Conservation (phyloP, 2,329 filamentous ascomycete species). For the Trichoderma aggressivum region DNA sequence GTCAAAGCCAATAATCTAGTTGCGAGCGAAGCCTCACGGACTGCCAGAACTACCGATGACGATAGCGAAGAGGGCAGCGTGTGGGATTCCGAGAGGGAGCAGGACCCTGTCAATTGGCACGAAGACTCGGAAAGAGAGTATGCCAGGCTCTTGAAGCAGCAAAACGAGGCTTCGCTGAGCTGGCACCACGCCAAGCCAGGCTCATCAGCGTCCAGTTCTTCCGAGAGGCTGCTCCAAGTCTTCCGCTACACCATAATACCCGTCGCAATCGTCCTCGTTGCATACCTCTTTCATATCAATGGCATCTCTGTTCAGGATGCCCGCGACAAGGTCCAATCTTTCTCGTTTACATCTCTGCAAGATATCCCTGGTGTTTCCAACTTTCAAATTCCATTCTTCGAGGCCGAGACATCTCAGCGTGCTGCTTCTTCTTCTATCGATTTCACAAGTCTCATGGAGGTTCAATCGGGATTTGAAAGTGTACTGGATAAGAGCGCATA, state of each 20-base stretch:
- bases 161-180: neutral
- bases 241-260: conserved; percentile 62
- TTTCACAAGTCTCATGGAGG: conserved; percentile 71
- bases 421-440: conserved; percentile 45
- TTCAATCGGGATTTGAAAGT: conserved; percentile 73
- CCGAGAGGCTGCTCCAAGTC: conserved; percentile 26
- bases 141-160: neutral
- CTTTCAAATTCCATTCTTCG: conserved; percentile 64
- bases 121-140: neutral
- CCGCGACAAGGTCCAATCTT: conserved; percentile 56
- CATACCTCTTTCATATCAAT: conserved; percentile 58
- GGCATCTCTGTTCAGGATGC: conserved; percentile 60
- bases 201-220: neutral
- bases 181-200: neutral
- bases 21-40: conserved; percentile 31
- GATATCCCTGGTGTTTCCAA: conserved; percentile 62
- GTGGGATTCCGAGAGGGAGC: neutral
- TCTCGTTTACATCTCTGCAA: conserved; percentile 61
- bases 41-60: conserved; percentile 15
- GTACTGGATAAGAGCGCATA: conserved; percentile 66
- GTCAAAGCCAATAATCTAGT: conserved; percentile 41
- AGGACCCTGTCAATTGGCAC: conserved; percentile 32
- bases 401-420: conserved; percentile 29
- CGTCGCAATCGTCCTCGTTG: conserved; percentile 57
- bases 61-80: neutral